Evolutionary conservation across 805 yeast genomes (phyloP).

Genomic region (Priceomyces carsonii): DNA sequence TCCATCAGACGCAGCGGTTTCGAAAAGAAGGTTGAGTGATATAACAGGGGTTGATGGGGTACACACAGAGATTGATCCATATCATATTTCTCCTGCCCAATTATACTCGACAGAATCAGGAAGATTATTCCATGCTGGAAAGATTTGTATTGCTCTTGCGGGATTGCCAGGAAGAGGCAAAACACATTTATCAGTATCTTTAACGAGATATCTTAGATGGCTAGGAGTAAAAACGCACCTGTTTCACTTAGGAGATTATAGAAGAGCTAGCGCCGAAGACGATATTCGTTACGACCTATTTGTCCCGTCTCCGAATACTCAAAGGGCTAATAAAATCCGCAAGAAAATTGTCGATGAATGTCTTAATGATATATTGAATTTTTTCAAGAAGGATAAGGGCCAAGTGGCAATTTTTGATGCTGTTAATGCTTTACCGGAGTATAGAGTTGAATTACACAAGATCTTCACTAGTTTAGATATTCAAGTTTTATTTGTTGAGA

Average conservation of each 20-base stretch:
- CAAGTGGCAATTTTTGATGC: slow-evolving; percentile 98
- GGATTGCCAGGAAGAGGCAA: slow-evolving; percentile 97
- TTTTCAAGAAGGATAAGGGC: slow-evolving; percentile 76
- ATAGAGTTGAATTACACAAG: slow-evolving; percentile 59
- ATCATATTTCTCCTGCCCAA: slow-evolving; percentile 86
- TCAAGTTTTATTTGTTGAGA: slow-evolving; percentile 85
- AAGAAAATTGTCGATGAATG: slow-evolving; percentile 62
- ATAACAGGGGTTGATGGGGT: slow-evolving; percentile 54
- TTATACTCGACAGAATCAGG: slow-evolving; percentile 92
- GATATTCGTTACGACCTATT: slow-evolving; percentile 67
- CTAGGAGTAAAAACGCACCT: slow-evolving; percentile 90
- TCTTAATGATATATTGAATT: slow-evolving; percentile 64
- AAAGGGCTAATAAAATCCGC: slow-evolving; percentile 52
- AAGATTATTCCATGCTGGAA: slow-evolving; percentile 92
- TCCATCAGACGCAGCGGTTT: slow-evolving; percentile 25
- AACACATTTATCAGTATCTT: slow-evolving; percentile 86
- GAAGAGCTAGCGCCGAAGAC: slow-evolving; percentile 56
- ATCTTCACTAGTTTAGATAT: slow-evolving; percentile 58
- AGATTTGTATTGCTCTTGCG: slow-evolving; percentile 80
- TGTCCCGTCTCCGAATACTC: slow-evolving; percentile 48
- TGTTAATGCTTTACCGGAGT: slow-evolving; percentile 75
- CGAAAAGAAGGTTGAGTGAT: slow-evolving; percentile 39
- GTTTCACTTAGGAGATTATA: slow-evolving; percentile 89
- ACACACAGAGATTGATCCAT: slow-evolving; percentile 60
- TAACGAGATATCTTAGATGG: slow-evolving; percentile 93